Evolutionary conservation across 2,329 filamentous ascomycete genomes (phyloP).

Genomic region (Penicillium sclerotiorum): DNA sequence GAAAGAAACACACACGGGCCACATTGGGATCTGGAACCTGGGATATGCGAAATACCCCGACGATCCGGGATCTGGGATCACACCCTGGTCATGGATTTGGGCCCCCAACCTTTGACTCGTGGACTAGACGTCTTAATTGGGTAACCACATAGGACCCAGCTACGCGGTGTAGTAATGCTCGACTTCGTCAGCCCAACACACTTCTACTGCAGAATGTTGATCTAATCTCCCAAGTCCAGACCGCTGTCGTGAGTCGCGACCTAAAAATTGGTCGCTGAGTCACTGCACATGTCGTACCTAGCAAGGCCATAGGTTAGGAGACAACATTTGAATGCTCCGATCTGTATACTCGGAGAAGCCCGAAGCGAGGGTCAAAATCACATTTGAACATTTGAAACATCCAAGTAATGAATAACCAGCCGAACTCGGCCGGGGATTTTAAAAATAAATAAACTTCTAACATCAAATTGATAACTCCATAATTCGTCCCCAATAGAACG

Average conservation of each 20-base stretch:
- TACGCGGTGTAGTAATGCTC: too few species aligned
- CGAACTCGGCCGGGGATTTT: too few species aligned
- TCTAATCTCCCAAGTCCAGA: too few species aligned
- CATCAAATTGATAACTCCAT: constrained; percentile 9
- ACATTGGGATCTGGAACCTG: constrained; percentile 5
- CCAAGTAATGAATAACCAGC: background rate
- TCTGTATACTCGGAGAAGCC: constrained; percentile 18
- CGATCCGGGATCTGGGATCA: constrained; percentile 3
- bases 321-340: too few species aligned
- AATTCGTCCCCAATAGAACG: constrained; percentile 11
- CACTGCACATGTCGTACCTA: too few species aligned
- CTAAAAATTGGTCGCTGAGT: too few species aligned
- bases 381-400: background rate
- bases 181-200: too few species aligned
- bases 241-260: too few species aligned
- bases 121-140: background rate
- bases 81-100: constrained; percentile 1
- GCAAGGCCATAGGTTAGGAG: background rate
- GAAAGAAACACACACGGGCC: background rate
- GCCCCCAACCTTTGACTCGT: background rate
- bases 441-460: constrained; percentile 2
- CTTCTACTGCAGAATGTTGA: too few species aligned
- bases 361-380: constrained; percentile 8
- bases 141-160: too few species aligned
- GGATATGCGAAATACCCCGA: constrained; percentile 13